A percentile compares a stretch with the other conserved stretches of the same genome.
phyloP scores from a whole-genome alignment of 768 basidiomycete genomes.

The Mycena belliarum region DNA sequence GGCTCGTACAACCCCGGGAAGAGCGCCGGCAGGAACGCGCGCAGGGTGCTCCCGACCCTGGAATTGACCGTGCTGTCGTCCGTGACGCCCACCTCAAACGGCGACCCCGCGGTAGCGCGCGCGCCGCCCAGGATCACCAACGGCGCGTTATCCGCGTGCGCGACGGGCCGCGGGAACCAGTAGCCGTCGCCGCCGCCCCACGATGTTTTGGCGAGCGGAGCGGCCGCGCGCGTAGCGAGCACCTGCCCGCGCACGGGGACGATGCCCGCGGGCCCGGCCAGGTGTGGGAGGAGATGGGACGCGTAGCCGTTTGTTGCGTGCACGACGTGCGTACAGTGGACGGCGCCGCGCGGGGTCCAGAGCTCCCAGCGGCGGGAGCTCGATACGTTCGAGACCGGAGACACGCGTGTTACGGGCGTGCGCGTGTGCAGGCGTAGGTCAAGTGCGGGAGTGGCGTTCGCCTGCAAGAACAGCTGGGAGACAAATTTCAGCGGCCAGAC shows the following conservation, averaged over 20 bases:
- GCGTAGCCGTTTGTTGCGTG: constrained; percentile 90
- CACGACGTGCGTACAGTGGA: constrained; percentile 66
- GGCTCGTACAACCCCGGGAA: constrained; percentile 57
- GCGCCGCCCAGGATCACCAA: constrained; percentile 79
- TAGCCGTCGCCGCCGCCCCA: constrained; percentile 62
- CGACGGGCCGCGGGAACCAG: constrained; percentile 78
- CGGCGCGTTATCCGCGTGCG: constrained; percentile 33
- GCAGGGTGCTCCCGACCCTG: constrained; percentile 48
- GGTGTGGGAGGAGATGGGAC: constrained; percentile 69
- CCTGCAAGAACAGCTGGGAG: constrained; percentile 55
- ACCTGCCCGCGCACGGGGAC: constrained; percentile 77
- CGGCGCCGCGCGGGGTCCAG: constrained; percentile 62
- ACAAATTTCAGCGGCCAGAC: constrained; percentile 83
- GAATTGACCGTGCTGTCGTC: constrained; percentile 61
- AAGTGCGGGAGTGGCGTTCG: constrained; percentile 29
- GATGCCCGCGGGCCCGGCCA: constrained; percentile 53
- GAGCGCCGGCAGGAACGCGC: constrained; percentile 56
- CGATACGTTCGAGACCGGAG: neutral
- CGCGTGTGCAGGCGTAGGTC: constrained; percentile 66
- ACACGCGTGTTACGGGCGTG: constrained; percentile 67
- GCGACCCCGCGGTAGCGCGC: constrained; percentile 43
- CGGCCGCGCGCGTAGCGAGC: constrained; percentile 41
- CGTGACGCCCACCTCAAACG: constrained; percentile 49
- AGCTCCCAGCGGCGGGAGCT: constrained; percentile 47
- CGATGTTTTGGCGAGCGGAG: constrained; percentile 36